Conservation (phyloP, 2,329 filamentous ascomycete genomes). For the Zymoseptoria tritici region DNA sequence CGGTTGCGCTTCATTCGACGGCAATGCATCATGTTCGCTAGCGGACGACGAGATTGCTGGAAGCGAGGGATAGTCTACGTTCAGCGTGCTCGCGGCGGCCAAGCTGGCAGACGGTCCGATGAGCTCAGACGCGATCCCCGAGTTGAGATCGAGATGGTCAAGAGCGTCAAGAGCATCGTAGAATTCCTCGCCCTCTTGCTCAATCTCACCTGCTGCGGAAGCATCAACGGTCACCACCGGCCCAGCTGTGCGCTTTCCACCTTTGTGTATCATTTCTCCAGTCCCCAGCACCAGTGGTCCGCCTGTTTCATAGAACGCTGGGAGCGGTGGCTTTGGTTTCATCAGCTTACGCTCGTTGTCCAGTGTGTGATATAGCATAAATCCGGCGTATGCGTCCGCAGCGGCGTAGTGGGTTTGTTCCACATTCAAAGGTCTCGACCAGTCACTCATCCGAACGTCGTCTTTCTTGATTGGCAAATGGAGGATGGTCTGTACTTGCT, state of each 20-base stretch:
- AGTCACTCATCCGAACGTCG: constrained; percentile 65
- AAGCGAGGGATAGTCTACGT: constrained; percentile 1
- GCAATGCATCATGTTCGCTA: not conserved
- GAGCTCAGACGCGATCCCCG: not conserved
- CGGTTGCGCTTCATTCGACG: not conserved
- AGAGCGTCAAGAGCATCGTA: constrained; percentile 25
- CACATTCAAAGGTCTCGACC: constrained; percentile 56
- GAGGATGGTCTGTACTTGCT: constrained; percentile 63
- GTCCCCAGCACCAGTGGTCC: constrained; percentile 54
- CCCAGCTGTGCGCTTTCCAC: constrained; percentile 1
- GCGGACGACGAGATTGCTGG: not conserved
- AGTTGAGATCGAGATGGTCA: constrained; percentile 14
- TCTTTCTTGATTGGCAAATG: constrained; percentile 71
- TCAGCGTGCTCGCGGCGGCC: not conserved
- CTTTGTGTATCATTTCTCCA: constrained; percentile 24
- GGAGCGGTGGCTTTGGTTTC: constrained; percentile 62
- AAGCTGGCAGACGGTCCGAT: not conserved
- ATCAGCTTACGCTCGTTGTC: constrained; percentile 61
- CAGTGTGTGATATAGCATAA: constrained; percentile 65
- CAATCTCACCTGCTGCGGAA: constrained; percentile 15
- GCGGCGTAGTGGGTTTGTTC: constrained; percentile 69
- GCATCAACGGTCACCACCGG: constrained; percentile 10
- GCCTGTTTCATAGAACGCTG: constrained; percentile 60
- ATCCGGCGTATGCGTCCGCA: constrained; percentile 72
- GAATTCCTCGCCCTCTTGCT: constrained; percentile 30